phyloP scores from a whole-genome alignment of 2,329 filamentous ascomycete genomes.

The Aspergillus japonicus region DNA sequence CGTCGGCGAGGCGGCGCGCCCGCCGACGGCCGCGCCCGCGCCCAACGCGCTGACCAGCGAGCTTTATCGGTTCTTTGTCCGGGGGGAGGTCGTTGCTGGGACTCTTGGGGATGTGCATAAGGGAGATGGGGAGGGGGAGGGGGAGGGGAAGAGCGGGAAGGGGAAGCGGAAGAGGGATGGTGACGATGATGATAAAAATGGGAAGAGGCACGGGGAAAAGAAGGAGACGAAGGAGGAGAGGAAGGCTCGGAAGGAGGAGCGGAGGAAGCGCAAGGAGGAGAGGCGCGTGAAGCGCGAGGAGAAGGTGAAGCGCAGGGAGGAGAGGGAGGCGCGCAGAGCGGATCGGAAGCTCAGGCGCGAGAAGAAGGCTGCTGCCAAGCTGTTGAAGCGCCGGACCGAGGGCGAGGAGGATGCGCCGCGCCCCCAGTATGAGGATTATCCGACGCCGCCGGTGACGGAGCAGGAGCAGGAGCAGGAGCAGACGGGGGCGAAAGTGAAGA shows the following conservation, averaged over 20 bases:
- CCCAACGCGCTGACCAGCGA: slow-evolving; percentile 47
- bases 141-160: slow-evolving; percentile 10
- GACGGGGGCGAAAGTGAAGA: slow-evolving; percentile 19
- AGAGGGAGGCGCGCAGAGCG: slow-evolving; percentile 27
- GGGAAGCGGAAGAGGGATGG: slow-evolving; percentile 1
- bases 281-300: slow-evolving; percentile 22
- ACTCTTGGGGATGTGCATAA: slow-evolving; percentile 47
- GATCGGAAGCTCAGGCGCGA: slow-evolving; percentile 23
- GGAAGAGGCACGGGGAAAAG: slow-evolving; percentile 24
- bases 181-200: too few relatives aligned
- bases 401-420: slow-evolving; percentile 20
- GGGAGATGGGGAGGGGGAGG: slow-evolving; percentile 10
- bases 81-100: slow-evolving; percentile 72
- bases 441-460: slow-evolving; percentile 33
- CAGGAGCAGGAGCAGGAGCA: slow-evolving; percentile 18
- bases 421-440: slow-evolving; percentile 28
- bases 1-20: slow-evolving; percentile 59
- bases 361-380: slow-evolving; percentile 12
- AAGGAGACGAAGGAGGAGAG: slow-evolving; percentile 30
- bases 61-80: slow-evolving; percentile 82
- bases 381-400: slow-evolving; percentile 17
- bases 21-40: slow-evolving; percentile 51
- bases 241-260: slow-evolving; percentile 23
- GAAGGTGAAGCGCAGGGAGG: slow-evolving; percentile 24
- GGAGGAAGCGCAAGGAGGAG: slow-evolving; percentile 12